Conservation (phyloP, 768 basidiomycete genomes). For the Galerina sulciceps region DNA sequence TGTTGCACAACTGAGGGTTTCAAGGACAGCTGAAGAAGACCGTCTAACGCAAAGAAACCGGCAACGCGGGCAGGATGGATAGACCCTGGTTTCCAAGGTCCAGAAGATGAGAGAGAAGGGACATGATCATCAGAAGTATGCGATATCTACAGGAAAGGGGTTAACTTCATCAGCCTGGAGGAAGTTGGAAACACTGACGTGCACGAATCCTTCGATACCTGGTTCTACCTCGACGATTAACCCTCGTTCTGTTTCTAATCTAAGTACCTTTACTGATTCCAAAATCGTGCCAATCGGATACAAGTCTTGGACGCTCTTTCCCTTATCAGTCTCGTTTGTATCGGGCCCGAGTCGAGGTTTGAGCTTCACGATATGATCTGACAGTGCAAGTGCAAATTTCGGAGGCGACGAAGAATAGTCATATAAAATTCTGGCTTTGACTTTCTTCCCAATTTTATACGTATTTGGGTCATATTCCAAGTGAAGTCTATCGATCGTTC, state of each 20-base stretch:
- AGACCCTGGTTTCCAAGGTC: slow-evolving; percentile 81
- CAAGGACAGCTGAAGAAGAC: slow-evolving; percentile 85
- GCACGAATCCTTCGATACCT: slow-evolving; percentile 79
- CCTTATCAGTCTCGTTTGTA: slow-evolving; percentile 19
- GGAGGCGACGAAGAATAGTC: slow-evolving; percentile 77
- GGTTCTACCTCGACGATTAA: slow-evolving; percentile 69
- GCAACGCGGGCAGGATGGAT: slow-evolving; percentile 86
- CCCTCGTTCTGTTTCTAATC: slow-evolving; percentile 84
- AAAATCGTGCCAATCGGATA: slow-evolving; percentile 79
- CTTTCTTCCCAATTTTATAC: slow-evolving; percentile 70
- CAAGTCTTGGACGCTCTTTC: slow-evolving; percentile 47
- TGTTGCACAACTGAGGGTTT: slow-evolving; percentile 83
- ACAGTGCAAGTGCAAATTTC: slow-evolving; percentile 80
- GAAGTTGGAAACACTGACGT: slow-evolving; percentile 56
- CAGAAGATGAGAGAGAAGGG: slow-evolving; percentile 75
- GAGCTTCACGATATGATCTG: slow-evolving; percentile 71
- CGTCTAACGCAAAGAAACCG: slow-evolving; percentile 85
- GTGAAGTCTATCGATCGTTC: slow-evolving; percentile 86
- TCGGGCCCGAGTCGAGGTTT: slow-evolving; percentile 38
- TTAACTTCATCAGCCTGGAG: slow-evolving; percentile 6
- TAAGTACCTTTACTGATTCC: slow-evolving; percentile 71
- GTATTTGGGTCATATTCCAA: slow-evolving; percentile 51
- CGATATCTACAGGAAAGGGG: slow-evolving; percentile 69
- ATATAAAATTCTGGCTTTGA: slow-evolving; percentile 87
- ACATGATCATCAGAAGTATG: slow-evolving; percentile 91